Evolutionary conservation across 2,329 filamentous ascomycete genomes (phyloP).

Genomic region (Exophiala spinifera): DNA sequence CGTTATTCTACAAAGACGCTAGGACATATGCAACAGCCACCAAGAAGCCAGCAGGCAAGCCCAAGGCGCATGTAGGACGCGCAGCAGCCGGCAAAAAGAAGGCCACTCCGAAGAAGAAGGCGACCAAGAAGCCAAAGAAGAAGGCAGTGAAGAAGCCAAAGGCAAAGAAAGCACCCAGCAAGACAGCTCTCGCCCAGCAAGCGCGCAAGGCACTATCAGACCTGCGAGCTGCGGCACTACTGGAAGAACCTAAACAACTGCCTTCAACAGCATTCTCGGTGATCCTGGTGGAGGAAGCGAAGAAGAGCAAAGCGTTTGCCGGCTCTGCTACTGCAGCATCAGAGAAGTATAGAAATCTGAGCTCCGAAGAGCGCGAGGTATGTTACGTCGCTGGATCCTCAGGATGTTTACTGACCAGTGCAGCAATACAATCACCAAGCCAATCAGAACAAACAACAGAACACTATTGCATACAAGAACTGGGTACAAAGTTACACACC

Average conservation of each 20-base stretch:
- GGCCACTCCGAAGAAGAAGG: conserved; percentile 27
- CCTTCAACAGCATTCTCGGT: conserved; percentile 30
- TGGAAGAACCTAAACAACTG: conserved; percentile 36
- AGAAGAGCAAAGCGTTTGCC: conserved; percentile 1
- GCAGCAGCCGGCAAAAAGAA: conserved; percentile 29
- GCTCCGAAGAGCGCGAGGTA: conserved; percentile 38
- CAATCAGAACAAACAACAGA: conserved; percentile 45
- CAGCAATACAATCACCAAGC: conserved; percentile 56
- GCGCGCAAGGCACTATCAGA: conserved; percentile 23
- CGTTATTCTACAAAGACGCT: conserved; percentile 22
- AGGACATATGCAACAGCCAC: conserved; percentile 34
- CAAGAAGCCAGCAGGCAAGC: conserved; percentile 29
- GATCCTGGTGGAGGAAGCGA: conserved; percentile 25
- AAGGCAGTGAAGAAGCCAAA: conserved; percentile 26
- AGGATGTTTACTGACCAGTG: conserved; percentile 1
- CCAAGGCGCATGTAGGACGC: conserved; percentile 34
- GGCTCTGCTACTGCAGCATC: conserved; percentile 16
- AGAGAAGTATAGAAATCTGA: conserved; percentile 35
- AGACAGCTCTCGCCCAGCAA: conserved; percentile 27
- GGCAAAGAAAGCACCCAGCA: conserved; percentile 30
- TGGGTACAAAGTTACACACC: conserved; percentile 58
- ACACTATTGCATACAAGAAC: conserved; percentile 44
- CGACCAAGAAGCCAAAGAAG: conserved; percentile 21
- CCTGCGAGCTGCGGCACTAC: conserved; percentile 15
- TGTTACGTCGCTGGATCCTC: conserved; percentile 6